Conservation (phyloP, 2,329 filamentous ascomycete species). For the Dactylella cylindrospora region DNA sequence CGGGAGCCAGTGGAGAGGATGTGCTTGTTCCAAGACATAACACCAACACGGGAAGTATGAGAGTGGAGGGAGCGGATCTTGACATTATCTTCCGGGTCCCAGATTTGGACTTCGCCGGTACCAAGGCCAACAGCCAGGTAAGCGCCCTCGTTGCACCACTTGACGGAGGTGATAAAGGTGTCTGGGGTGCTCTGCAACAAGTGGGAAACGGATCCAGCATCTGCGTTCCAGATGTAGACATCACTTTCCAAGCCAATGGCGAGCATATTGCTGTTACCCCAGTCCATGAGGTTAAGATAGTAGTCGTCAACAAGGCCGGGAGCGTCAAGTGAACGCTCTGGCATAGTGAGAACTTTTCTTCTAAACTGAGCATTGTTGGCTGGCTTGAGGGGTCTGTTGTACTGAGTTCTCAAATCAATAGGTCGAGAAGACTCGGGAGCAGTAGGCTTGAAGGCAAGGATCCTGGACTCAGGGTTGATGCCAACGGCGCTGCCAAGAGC, state of each 20-base stretch:
- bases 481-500: conserved; percentile 88
- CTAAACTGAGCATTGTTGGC: conserved; percentile 75
- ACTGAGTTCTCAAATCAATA: conserved; percentile 94
- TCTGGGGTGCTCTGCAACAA: conserved; percentile 84
- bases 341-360: conserved; percentile 87
- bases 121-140: conserved; percentile 95
- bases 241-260: conserved; percentile 95
- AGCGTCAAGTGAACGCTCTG: conserved; percentile 93
- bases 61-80: conserved; percentile 99
- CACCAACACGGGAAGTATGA: conserved; percentile 92
- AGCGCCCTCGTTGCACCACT: conserved; percentile 96
- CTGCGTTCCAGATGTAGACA: conserved; percentile 98
- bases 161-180: conserved; percentile 96
- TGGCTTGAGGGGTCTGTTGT: conserved; percentile 91
- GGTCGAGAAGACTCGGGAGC: conserved; percentile 98
- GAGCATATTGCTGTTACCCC: conserved; percentile 96
- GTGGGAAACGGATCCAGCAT: conserved; percentile 83
- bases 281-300: conserved; percentile 97
- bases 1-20: conserved; percentile 91
- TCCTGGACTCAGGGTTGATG: conserved; percentile 88
- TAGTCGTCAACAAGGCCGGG: conserved; percentile 97
- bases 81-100: conserved; percentile 91
- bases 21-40: conserved; percentile 99
- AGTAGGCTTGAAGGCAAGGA: conserved; percentile 96
- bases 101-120: conserved; percentile 96